Evolutionary conservation across 164 flowering plant genomes (phyloP), one percentile per base, ranked within the genome.

Genomic region (Annona squamosa): DNA sequence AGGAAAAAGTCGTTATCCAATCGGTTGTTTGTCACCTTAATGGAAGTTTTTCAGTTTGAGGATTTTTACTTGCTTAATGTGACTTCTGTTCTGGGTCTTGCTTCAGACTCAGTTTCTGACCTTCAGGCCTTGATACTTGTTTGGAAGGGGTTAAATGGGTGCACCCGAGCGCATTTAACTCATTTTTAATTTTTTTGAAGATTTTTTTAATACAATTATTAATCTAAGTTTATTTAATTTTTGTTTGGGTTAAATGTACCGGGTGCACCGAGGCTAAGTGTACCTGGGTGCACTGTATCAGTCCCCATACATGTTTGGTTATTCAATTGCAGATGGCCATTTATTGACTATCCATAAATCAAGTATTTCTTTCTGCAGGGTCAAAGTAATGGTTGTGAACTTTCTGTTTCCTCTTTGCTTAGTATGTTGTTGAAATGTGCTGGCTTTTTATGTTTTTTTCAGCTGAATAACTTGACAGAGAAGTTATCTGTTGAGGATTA

Each of bases 401-500:
- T 16, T 2, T 12, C 3, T 65, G 9, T 42, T 65, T 42, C 68
- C 42, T 65, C 42, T 42, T 16, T 65, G 68, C 17, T 41, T 52
- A 1, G 3, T 42, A 17, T 65, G 5, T 65, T 43, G 4, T 12
- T 6, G 3, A 17, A 9, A 41, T 10, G 9, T 65, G 42, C 16
- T 52, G 46, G 42, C 43, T 42, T 65, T 65, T 12, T 42, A 13
- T 42, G 6, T 65, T 17, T 77, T n/a, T 46, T 78, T 71, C 85
- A 94, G 97, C 70, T 92, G 82, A 90, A 85, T 76, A 90, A 84
- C 37, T 77, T 89, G 52, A 67, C 74, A 3, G 84, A 82, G 62
- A 86, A 87, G 69, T 45, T 92, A 77, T 87, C 97, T 26, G 83
- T 90, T 65, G 97, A 87, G 37, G 80, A 81, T 41, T 73, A 72